Conservation (phyloP, 176 grass and related monocot species). For the Saccharum spontaneum region DNA sequence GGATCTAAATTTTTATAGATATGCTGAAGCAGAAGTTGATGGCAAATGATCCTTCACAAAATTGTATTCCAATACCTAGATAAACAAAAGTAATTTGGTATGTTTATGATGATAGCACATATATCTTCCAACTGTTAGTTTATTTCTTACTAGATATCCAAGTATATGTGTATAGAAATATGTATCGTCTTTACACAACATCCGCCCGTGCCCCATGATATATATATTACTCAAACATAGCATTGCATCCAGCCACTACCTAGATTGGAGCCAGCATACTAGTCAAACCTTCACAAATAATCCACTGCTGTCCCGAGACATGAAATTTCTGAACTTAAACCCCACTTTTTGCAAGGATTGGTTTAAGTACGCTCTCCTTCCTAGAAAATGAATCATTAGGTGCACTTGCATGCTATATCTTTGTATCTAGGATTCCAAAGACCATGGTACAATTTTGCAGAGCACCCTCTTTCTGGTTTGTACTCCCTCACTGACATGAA, state of each 20-base stretch:
- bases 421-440: conserved; percentile 50
- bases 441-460: conserved; percentile 28
- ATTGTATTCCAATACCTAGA: background rate
- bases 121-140: background rate
- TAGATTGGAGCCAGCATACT: conserved; percentile 15
- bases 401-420: conserved; percentile 43
- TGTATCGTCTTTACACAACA: background rate
- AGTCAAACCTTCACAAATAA: conserved; percentile 35
- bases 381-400: conserved; percentile 44
- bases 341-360: conserved; percentile 27
- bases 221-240: background rate
- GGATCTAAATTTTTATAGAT: background rate
- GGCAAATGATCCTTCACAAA: background rate
- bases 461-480: conserved; percentile 27
- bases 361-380: conserved; percentile 37
- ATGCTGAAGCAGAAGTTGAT: conserved; percentile 2
- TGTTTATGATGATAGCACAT: background rate
- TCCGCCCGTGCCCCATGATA: background rate
- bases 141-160: background rate
- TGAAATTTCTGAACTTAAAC: conserved; percentile 12
- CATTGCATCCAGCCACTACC: background rate
- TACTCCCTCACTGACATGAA: conserved; percentile 35
- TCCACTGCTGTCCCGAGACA: conserved; percentile 7
- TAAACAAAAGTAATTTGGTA: background rate
- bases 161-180: background rate